Evolutionary conservation across 1,284 basidiomycete genomes (phyloP).

Genomic region (Ceratobasidium sp.): DNA sequence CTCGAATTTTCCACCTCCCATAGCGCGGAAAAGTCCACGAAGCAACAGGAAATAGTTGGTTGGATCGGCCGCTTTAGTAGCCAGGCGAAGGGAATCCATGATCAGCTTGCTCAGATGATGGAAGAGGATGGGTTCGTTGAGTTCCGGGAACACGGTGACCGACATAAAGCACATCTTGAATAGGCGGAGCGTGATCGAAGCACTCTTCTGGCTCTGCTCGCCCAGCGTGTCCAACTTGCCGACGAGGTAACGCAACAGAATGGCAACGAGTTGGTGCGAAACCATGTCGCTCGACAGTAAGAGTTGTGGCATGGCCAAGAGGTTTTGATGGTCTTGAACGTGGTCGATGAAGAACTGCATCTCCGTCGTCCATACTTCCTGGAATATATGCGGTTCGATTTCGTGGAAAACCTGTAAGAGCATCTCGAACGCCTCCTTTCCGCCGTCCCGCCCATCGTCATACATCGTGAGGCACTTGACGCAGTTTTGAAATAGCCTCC

Average conservation of each 20-base stretch:
- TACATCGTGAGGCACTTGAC: constrained; percentile 89
- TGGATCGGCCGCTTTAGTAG: constrained; percentile 91
- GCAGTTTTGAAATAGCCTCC: constrained; percentile 88
- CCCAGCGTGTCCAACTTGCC: constrained; percentile 87
- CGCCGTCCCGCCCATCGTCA: constrained; percentile 86
- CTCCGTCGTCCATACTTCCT: constrained; percentile 93
- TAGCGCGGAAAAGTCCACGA: constrained; percentile 94
- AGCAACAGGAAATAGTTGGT: constrained; percentile 96
- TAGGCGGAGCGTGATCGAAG: constrained; percentile 85
- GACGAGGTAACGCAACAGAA: constrained; percentile 90
- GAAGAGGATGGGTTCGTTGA: constrained; percentile 93
- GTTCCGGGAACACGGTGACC: constrained; percentile 80
- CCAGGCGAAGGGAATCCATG: constrained; percentile 96
- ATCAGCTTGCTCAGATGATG: constrained; percentile 94
- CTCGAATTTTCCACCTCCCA: constrained; percentile 96
- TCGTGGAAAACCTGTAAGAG: constrained; percentile 84
- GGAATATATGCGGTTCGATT: constrained; percentile 90
- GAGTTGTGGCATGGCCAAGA: constrained; percentile 89
- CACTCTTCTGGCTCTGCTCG: constrained; percentile 82
- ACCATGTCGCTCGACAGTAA: constrained; percentile 88
- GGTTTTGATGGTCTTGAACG: constrained; percentile 79
- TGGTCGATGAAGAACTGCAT: constrained; percentile 90
- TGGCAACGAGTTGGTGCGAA: constrained; percentile 92
- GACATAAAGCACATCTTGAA: constrained; percentile 98
- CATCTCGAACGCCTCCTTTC: constrained; percentile 88